A percentile compares a stretch with the other conserved stretches of the same genome.
phyloP scores from a whole-genome alignment of 202 grass and related monocot species.

The Bolboschoenoplectus hybrid region DNA sequence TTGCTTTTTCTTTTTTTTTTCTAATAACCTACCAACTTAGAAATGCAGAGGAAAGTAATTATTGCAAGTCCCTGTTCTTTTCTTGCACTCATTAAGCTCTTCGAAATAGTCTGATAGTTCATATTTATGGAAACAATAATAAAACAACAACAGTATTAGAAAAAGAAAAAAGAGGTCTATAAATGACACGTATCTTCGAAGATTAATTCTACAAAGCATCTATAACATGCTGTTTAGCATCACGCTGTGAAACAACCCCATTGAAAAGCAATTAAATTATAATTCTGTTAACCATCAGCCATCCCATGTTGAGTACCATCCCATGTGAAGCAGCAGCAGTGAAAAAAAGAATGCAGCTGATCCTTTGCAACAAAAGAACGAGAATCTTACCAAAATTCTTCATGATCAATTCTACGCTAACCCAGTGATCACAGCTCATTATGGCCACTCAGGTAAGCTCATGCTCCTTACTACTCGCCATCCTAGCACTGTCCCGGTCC shows the following conservation, averaged over 20 bases:
- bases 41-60: neutral
- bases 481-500: constrained; percentile 59
- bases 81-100: neutral
- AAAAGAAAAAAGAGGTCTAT: neutral
- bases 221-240: neutral
- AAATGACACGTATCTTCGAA: neutral
- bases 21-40: neutral
- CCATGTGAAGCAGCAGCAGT: neutral
- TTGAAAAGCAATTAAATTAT: neutral
- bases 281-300: neutral
- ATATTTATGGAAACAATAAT: neutral
- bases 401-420: neutral
- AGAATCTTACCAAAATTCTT: neutral
- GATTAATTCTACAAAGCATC: constrained; percentile 6
- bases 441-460: constrained; percentile 30
- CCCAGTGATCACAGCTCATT: neutral
- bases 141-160: neutral
- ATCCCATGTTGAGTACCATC: neutral
- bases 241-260: neutral
- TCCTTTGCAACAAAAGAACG: neutral
- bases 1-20: neutral
- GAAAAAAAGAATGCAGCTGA: constrained; percentile 13
- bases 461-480: constrained; percentile 60
- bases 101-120: neutral
- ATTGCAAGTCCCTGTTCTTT: neutral